phyloP scores from a whole-genome alignment of 345 rosid genomes.

The Lenwebbia sp. region DNA sequence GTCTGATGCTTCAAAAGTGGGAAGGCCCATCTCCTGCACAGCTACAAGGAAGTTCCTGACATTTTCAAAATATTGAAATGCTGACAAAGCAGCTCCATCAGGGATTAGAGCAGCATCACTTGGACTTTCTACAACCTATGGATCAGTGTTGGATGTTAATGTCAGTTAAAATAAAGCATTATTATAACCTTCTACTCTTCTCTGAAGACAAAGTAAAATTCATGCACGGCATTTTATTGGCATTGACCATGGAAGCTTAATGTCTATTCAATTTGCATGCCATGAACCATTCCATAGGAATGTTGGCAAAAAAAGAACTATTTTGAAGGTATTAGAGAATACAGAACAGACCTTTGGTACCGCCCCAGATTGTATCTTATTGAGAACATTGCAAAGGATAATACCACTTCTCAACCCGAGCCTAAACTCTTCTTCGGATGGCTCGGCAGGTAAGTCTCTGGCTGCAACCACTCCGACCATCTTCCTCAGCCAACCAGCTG shows the following conservation, averaged over 20 bases:
- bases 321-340: not conserved
- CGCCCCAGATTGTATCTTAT: slow-evolving; percentile 78
- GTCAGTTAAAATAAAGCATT: not conserved
- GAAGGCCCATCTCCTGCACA: slow-evolving; percentile 67
- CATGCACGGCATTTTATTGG: not conserved
- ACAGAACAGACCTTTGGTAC: slow-evolving; percentile 46
- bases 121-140: slow-evolving; percentile 77
- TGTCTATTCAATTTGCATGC: not conserved
- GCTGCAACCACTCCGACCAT: slow-evolving; percentile 56
- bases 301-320: not conserved
- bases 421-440: slow-evolving; percentile 89
- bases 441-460: slow-evolving; percentile 80
- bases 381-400: slow-evolving; percentile 73
- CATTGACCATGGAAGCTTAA: not conserved
- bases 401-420: slow-evolving; percentile 87
- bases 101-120: slow-evolving; percentile 50
- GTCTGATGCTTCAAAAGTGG: slow-evolving; percentile 86
- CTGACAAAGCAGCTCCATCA: slow-evolving; percentile 91
- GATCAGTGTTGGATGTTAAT: not conserved
- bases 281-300: not conserved
- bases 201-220: not conserved
- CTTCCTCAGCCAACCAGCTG: slow-evolving; percentile 82
- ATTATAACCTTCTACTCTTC: not conserved
- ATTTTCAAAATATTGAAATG: slow-evolving; percentile 83
- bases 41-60: slow-evolving; percentile 79